Evolutionary conservation across 768 basidiomycete genomes (phyloP), one percentile per base, ranked within the genome.

Genomic region (Termitomyces sp.): DNA sequence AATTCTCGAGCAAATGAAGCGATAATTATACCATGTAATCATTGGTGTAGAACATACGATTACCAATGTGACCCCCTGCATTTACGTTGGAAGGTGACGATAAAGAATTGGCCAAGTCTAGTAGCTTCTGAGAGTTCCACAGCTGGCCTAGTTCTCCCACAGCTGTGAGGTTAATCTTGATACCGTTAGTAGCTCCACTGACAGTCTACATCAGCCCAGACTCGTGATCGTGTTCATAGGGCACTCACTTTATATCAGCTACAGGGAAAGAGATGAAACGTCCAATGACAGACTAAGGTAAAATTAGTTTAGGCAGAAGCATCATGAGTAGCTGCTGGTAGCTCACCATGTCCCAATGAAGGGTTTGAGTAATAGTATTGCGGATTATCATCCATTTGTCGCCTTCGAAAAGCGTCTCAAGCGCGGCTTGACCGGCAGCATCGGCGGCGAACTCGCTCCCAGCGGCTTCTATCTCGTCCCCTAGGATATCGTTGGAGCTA

Each of bases 281-380:
- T n/a, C 84, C 83, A 33, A 87, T 64, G 1, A 78, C 79, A 15
- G 58, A 60, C 58, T 62, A 16, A 18, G 9, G 29, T 15, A 29
- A 16, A 16, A 31, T 58, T 23, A 63, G 53, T 80, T 25, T 6
- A 15, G n/a, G n/a, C n/a, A 33, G 10, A 1, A 7, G 20, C 29
- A 1, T 15, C 11, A 31, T 27, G 32, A 33, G 25, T 7, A 7
- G 25, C 2, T 44, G 12, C 38, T 16, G 18, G 22, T 29, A 7
- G 73, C 86, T 65, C 56, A 88, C 86, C 61, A 86, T 81, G 60
- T 91, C 88, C 85, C 85, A 91, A 63, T 88, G 86, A 44, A 84
- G 65, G 10, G 81, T 76, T 5, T 74, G 68, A 2, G 86, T 87
- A 29, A 77, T 47, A 7, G 73, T 68, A 63, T 89, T 88, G 6